Evolutionary conservation across 2,329 filamentous ascomycete genomes (phyloP), one percentile per base, ranked within the genome.

Genomic region (Venturia aucupariae): DNA sequence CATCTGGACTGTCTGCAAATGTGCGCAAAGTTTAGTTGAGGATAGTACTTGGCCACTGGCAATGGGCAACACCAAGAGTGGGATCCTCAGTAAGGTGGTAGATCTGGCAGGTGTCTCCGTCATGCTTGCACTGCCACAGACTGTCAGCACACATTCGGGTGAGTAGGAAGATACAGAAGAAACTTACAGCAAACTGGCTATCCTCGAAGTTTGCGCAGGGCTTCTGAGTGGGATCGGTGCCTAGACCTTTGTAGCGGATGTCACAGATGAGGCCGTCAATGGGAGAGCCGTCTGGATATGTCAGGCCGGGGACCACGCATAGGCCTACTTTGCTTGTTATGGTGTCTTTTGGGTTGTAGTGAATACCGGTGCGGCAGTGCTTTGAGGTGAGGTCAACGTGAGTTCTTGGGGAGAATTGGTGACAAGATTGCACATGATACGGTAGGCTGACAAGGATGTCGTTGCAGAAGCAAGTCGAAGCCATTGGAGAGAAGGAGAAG

Each of bases 141-240:
- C 13, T 35, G 13, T 57, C 17, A 57, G 27, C 51, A 35, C 17
- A 30, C 24, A 13, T 32, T 15, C 22, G 22, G 15, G 15, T 15
- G 51, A n/a, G 51, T n/a, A 35, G 15, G 27, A 35, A 27, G 1
- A 27, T 1, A n/a, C 19, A 22, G 3, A 10, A 57, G 15, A n/a
- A 35, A 57, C 30, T n/a, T n/a, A 57, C 51, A 57, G 51, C 51
- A 22, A 57, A 57, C 27, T 57, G 51, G 51, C 51, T 57, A 17
- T 57, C 51, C 51, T 57, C 22, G 27, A 11, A 57, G 19, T 35
- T 35, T n/a, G 51, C 19, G 51, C 51, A 57, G 30, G 30, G 15
- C 4, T 17, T 1, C 30, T 57, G 51, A 24, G 5, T 15, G 22
- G 22, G 5, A 51, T 27, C 15, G 11, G 35, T 19, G 30, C 19